Evolutionary conservation across 164 flowering plant species (phyloP), one percentile per base, ranked within the genome.

Genomic region (Nelumbo lutea): DNA sequence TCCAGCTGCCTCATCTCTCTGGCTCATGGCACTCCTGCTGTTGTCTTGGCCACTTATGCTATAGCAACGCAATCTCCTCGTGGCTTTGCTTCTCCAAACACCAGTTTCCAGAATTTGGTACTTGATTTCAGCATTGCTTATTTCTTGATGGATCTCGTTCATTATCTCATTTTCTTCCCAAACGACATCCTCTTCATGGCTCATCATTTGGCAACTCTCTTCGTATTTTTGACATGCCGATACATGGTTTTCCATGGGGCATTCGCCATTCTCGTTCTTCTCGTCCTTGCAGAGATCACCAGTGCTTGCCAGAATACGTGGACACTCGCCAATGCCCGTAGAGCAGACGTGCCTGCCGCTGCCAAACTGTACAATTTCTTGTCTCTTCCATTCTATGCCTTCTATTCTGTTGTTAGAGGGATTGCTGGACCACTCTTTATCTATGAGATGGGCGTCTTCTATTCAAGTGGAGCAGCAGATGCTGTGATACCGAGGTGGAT

Each of bases 1-100:
- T 75, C 96, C 7, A 86, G 91, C 78, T 94, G 98, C 79, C 46
- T 82, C 50, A 91, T 90, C 76, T 94, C 97, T 9, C 72, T 87
- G 41, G 76, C 78, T 62, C 97, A 91, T 67, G 98, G 97, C 59
- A 90, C 96, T 1, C 96, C 97, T 10, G 97, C 94, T 5, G 90
- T 82, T 3, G n/a, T 88, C 79, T 68, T 93, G 9, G 86, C 92
- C 45, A 0, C 64, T 5, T 44, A 14, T 47, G 78, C 96, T 40
- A 57, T 90, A n/a, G 47, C 44, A 55, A 10, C 68, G 41, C 70
- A 66, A n/a, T 51, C 70, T 68, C 71, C 14, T 2, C 79, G 72
- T 10, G 71, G 80, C 5, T 87, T 91, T 72, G 78, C 88, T 10
- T 76, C 95, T 10, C 67, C 76, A 43, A 91, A 94, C 73, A 86